Evolutionary conservation across 108 stramenopile species (phyloP).

Genomic region (Mediolabrus comicus): DNA sequence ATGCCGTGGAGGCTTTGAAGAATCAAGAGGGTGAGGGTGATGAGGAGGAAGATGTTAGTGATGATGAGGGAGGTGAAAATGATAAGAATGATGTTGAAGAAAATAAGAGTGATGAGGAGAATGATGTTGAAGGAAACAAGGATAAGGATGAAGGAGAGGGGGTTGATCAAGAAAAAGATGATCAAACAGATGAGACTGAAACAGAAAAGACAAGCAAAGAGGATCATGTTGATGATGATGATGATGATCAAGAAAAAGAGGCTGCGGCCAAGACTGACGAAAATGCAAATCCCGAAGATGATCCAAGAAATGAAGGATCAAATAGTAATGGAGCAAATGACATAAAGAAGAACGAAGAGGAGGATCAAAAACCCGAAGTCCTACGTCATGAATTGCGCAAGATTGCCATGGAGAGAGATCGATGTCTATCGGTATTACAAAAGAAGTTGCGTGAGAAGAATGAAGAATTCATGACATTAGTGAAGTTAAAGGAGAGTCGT

Average conservation of each 20-base stretch:
- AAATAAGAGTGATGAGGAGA: background rate
- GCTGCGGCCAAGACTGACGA: background rate
- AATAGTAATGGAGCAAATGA: background rate
- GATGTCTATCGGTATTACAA: constrained; percentile 25
- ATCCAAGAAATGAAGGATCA: background rate
- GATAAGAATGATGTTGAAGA: background rate
- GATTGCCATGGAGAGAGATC: constrained; percentile 26
- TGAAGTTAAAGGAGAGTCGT: constrained; percentile 18
- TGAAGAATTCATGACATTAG: constrained; percentile 29
- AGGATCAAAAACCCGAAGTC: constrained; percentile 8
- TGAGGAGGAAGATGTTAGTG: constrained; percentile 8
- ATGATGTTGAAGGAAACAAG: background rate
- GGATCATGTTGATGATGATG: background rate
- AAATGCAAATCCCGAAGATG: background rate
- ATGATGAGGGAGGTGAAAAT: background rate
- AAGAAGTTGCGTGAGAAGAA: constrained; percentile 35
- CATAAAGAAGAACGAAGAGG: background rate
- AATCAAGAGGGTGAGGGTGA: constrained; percentile 16
- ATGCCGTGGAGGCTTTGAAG: constrained; percentile 35
- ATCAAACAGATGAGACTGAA: background rate
- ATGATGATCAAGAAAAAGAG: background rate
- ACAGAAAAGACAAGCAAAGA: background rate
- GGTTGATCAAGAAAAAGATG: background rate
- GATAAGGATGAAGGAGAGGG: background rate
- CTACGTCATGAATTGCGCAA: constrained; percentile 32